A percentile compares a stretch with the other conserved stretches of the same genome.
Evolutionary conservation across 345 rosid species (phyloP).

Genomic region (Boechera stricta): DNA sequence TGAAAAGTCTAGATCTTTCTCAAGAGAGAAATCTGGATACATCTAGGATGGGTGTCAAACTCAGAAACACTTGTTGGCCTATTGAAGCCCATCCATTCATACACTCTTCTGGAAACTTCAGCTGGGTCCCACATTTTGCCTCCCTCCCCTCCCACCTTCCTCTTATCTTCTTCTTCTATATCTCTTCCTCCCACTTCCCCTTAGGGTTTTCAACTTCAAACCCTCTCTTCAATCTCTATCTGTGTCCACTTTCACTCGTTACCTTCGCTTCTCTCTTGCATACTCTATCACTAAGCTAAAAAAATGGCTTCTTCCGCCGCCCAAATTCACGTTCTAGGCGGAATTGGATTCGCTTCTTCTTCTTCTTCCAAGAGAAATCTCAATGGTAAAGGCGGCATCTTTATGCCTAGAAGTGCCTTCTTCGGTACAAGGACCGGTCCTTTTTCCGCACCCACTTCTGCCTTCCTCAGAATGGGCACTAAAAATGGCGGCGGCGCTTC

Average conservation of each 20-base stretch:
- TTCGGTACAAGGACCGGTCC: conserved; percentile 54
- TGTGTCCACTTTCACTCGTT: no score
- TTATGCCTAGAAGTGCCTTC: conserved; percentile 54
- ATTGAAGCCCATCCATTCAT: conserved; percentile 8
- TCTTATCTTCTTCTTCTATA: conserved; percentile 42
- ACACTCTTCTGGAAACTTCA: conserved; percentile 30
- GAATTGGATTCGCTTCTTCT: conserved; percentile 48
- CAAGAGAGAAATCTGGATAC: background rate
- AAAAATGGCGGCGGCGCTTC: conserved; percentile 40
- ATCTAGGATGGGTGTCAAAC: conserved; percentile 2
- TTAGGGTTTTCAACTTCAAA: background rate
- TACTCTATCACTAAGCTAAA: background rate
- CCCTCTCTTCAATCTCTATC: no score
- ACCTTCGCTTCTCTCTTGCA: background rate
- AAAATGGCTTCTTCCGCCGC: conserved; percentile 83
- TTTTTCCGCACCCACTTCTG: conserved; percentile 45
- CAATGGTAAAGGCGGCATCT: conserved; percentile 6
- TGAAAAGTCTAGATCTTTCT: conserved; percentile 1
- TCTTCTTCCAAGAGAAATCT: conserved; percentile 40
- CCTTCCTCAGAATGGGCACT: conserved; percentile 53
- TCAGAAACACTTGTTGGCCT: background rate
- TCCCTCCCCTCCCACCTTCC: conserved; percentile 20
- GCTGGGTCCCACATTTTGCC: conserved; percentile 15
- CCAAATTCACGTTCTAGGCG: conserved; percentile 73
- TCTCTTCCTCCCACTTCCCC: background rate